Percentiles rank a stretch among this genome's conserved stretches.
Evolutionary conservation across 129 eudicot genomes (phyloP).

Genomic region (Gnaphalium uliginosum): DNA sequence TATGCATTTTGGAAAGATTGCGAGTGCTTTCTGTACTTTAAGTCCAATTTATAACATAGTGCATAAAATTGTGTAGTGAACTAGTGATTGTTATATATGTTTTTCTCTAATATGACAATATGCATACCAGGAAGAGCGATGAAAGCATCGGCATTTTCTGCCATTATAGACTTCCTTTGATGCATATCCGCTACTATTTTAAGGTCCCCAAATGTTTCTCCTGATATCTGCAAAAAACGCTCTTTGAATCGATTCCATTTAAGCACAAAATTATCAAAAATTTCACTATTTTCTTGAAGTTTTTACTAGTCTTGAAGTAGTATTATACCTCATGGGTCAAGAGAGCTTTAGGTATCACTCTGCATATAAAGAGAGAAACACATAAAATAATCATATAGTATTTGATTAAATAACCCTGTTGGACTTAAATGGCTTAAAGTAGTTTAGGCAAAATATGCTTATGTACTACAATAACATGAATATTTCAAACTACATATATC

Average conservation of each 20-base stretch:
- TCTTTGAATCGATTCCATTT: neutral
- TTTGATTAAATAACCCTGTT: neutral
- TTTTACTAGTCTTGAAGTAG: neutral
- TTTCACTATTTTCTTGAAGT: neutral
- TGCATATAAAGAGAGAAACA: slow-evolving; percentile 20
- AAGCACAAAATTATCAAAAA: neutral
- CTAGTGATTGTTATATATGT: neutral
- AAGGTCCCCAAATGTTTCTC: slow-evolving; percentile 58
- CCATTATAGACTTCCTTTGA: slow-evolving; percentile 75
- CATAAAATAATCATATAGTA: neutral
- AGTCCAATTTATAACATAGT: neutral
- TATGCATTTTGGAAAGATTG: neutral
- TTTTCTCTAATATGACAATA: neutral
- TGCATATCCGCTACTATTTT: slow-evolving; percentile 67
- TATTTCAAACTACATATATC: too few relatives aligned
- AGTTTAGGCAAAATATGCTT: neutral
- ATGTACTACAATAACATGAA: neutral
- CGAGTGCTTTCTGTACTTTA: neutral
- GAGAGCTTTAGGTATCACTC: slow-evolving; percentile 71
- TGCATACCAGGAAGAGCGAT: slow-evolving; percentile 72
- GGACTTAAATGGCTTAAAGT: neutral
- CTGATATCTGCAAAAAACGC: slow-evolving; percentile 48
- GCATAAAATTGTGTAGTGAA: neutral
- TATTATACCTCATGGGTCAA: slow-evolving; percentile 56
- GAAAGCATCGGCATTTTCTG: slow-evolving; percentile 67